These are phyloP conservation scores for Fusarium nygamai DNA, from an alignment of 2,329 filamentous ascomycete genomes.

Conservation along the genomic window DNA sequence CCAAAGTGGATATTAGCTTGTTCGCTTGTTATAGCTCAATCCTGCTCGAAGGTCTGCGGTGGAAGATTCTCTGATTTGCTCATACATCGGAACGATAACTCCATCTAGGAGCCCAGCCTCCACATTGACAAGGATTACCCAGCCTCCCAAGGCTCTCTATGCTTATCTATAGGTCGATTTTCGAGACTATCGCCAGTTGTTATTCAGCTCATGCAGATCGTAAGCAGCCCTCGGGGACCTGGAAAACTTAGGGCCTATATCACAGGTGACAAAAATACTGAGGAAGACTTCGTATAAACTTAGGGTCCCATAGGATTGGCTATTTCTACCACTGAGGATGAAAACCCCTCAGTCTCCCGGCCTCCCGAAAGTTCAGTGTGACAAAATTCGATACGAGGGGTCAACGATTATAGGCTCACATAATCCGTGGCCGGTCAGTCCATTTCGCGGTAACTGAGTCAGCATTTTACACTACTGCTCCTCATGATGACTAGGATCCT, in stretches of 20 bases:
- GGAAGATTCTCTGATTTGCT: neutral
- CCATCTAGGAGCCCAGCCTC: neutral
- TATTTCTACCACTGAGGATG: neutral
- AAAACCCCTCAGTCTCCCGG: neutral
- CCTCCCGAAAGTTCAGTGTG: neutral
- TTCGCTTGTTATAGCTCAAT: neutral
- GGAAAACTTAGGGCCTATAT: neutral
- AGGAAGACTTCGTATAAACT: neutral
- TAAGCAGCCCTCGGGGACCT: neutral
- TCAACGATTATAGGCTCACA: neutral
- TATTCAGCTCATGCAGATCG: neutral
- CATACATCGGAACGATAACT: neutral
- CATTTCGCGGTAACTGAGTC: neutral
- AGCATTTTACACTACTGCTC: neutral
- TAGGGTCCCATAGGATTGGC: accelerated
- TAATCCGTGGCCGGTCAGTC: neutral
- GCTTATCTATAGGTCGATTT: neutral
- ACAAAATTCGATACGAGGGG: neutral
- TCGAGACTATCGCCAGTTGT: neutral
- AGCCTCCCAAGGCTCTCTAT: neutral
- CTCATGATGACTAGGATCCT: neutral
- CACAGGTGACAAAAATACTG: neutral
- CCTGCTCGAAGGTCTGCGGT: neutral
- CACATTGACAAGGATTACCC: neutral
- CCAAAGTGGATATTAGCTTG: neutral